Evolutionary conservation across 768 basidiomycete species (phyloP).

Genomic region (Tulasnella sp.): DNA sequence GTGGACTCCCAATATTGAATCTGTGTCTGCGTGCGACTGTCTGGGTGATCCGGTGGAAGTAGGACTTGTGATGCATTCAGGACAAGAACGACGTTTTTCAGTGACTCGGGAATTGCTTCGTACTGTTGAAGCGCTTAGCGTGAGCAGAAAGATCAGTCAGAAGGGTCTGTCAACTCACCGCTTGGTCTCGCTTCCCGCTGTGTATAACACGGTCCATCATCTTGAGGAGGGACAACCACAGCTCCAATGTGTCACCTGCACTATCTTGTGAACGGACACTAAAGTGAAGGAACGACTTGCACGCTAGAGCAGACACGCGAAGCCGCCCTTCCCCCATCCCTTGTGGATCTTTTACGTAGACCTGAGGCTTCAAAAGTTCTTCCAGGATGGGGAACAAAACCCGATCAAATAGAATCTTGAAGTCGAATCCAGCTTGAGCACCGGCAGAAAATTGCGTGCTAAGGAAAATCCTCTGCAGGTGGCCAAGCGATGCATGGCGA

Average conservation of each 20-base stretch:
- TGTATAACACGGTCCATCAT: slow-evolving; percentile 85
- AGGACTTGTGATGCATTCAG: slow-evolving; percentile 89
- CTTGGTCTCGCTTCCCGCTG: slow-evolving; percentile 74
- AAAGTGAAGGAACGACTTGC: slow-evolving; percentile 94
- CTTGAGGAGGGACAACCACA: slow-evolving; percentile 90
- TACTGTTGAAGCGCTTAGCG: slow-evolving; percentile 48
- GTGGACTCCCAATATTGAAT: slow-evolving; percentile 79
- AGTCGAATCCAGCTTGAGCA: slow-evolving; percentile 46
- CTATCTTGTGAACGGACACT: slow-evolving; percentile 65
- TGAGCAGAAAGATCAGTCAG: not conserved
- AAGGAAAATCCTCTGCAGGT: slow-evolving; percentile 79
- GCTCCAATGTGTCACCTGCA: slow-evolving; percentile 57
- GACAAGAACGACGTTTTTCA: slow-evolving; percentile 94
- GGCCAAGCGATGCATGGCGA: slow-evolving; percentile 70
- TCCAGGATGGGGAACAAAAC: slow-evolving; percentile 90
- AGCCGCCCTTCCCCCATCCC: slow-evolving; percentile 91
- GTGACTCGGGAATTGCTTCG: slow-evolving; percentile 91
- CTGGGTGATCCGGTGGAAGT: slow-evolving; percentile 53
- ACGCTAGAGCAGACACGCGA: slow-evolving; percentile 81
- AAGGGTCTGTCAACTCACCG: slow-evolving; percentile 51
- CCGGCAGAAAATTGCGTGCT: slow-evolving; percentile 61
- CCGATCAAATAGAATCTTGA: slow-evolving; percentile 81
- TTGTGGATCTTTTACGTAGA: slow-evolving; percentile 69
- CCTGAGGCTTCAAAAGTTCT: slow-evolving; percentile 80
- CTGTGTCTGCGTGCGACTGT: slow-evolving; percentile 39